Conservation (phyloP, 2,329 filamentous ascomycete genomes). For the Aspergillus spinulosporus region DNA sequence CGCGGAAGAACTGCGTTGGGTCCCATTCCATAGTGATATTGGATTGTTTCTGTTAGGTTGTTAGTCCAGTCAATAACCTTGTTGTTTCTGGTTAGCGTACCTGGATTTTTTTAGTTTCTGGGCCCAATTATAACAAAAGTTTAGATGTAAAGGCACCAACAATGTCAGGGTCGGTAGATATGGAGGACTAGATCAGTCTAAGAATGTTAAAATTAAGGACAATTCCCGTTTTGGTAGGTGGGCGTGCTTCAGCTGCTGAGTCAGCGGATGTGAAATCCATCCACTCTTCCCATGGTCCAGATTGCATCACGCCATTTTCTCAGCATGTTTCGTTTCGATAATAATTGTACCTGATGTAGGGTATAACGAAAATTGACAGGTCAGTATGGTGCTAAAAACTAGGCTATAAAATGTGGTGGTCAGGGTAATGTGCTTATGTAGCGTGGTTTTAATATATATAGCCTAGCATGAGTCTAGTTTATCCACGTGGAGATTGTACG, state of each 20-base stretch:
- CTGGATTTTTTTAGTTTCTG: background rate
- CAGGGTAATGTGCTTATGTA: background rate
- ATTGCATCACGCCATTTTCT: background rate
- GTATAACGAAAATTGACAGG: too few species aligned
- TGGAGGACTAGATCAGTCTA: background rate
- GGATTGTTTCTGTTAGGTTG: background rate
- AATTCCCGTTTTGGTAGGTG: background rate
- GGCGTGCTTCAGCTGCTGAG: background rate
- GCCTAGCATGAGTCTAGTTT: background rate
- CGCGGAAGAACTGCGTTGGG: conserved; percentile 43
- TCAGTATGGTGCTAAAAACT: background rate
- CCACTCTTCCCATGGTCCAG: background rate
- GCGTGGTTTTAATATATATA: too few species aligned
- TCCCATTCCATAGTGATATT: conserved; percentile 35
- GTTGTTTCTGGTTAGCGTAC: background rate
- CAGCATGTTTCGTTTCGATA: background rate
- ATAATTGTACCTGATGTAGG: background rate
- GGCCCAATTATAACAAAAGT: too few species aligned
- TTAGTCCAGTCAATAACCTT: background rate
- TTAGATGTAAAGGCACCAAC: too few species aligned
- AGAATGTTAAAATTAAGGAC: background rate
- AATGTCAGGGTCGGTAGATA: too few species aligned
- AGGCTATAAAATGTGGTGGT: background rate
- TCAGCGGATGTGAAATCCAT: background rate
- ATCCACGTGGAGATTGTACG: background rate